These are phyloP conservation scores for Penicillium atrosanguineum DNA, from an alignment of 495 filamentous ascomycete genomes.

Conservation along the genomic window DNA sequence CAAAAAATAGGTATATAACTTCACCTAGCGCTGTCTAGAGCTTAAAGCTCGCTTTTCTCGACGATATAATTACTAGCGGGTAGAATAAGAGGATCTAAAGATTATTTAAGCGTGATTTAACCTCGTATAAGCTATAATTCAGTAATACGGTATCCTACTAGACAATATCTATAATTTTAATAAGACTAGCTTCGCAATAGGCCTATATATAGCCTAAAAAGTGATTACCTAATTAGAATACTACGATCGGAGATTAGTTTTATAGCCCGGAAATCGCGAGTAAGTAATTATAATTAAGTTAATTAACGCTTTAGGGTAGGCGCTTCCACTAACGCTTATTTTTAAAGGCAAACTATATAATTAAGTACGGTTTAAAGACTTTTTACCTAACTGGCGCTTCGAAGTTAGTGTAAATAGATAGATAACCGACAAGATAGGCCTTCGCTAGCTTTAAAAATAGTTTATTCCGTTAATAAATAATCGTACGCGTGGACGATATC, in stretches of 20 bases:
- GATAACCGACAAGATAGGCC: conserved; percentile 17
- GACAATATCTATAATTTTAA: conserved; percentile 46
- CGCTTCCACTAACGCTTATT: conserved; percentile 31
- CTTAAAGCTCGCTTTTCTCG: conserved; percentile 8
- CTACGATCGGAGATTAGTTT: conserved; percentile 10
- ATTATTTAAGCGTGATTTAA: conserved; percentile 12
- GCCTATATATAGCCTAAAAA: conserved; percentile 16
- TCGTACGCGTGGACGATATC: background rate
- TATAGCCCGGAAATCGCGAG: conserved; percentile 21
- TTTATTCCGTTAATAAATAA: background rate
- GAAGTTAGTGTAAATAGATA: conserved; percentile 28
- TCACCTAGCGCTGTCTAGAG: conserved; percentile 27
- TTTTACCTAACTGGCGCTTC: conserved; percentile 27
- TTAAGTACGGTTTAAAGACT: conserved; percentile 25
- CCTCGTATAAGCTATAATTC: background rate
- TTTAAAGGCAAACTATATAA: conserved; percentile 15
- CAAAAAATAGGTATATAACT: conserved; percentile 17
- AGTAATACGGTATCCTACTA: background rate
- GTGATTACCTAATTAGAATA: conserved; percentile 21
- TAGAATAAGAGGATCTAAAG: conserved; percentile 33
- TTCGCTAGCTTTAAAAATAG: conserved; percentile 12
- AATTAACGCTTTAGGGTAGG: conserved; percentile 23
- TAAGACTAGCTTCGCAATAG: conserved; percentile 42
- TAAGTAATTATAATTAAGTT: conserved; percentile 31
- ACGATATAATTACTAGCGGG: conserved; percentile 32